Percentiles rank a stretch among this genome's conserved stretches.
phyloP scores from a whole-genome alignment of 805 yeast species.

The Tetrapisispora iriomotensis region DNA sequence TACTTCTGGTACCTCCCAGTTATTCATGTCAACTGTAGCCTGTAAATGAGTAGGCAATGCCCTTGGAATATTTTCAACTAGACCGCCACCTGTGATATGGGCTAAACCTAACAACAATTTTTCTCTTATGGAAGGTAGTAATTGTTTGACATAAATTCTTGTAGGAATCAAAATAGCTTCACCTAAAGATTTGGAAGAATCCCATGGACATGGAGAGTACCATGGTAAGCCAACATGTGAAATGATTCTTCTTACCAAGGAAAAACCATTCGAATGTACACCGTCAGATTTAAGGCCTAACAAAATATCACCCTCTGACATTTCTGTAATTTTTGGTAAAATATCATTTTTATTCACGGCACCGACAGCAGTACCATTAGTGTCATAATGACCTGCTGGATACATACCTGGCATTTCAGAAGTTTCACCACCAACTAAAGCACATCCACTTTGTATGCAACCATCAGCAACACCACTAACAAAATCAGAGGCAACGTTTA shows the following conservation, averaged over 20 bases:
- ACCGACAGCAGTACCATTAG: conserved; percentile 97
- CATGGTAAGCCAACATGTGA: conserved; percentile 66
- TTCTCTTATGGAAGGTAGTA: conserved; percentile 62
- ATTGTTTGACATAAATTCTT: conserved; percentile 84
- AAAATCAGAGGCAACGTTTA: conserved; percentile 73
- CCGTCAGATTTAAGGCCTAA: conserved; percentile 89
- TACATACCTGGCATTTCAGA: conserved; percentile 99
- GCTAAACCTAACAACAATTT: conserved; percentile 78
- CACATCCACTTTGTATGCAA: conserved; percentile 91
- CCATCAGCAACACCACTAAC: conserved; percentile 96
- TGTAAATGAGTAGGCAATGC: conserved; percentile 73
- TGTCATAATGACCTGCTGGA: conserved; percentile 89
- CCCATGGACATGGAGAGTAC: conserved; percentile 81
- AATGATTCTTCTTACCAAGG: conserved; percentile 85
- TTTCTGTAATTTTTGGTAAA: conserved; percentile 57
- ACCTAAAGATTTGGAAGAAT: conserved; percentile 59
- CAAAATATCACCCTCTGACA: conserved; percentile 72
- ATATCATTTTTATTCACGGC: conserved; percentile 73
- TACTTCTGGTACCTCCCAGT: conserved; percentile 80
- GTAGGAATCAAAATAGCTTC: conserved; percentile 85
- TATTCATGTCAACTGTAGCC: conserved; percentile 68
- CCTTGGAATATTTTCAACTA: conserved; percentile 92
- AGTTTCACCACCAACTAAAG: conserved; percentile 97
- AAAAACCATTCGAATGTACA: conserved; percentile 93
- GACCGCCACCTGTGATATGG: conserved; percentile 97